A percentile compares a stretch with the other conserved stretches of the same genome.
Conservation (phyloP, 2,329 filamentous ascomycete species). For the Botrytis aclada region DNA sequence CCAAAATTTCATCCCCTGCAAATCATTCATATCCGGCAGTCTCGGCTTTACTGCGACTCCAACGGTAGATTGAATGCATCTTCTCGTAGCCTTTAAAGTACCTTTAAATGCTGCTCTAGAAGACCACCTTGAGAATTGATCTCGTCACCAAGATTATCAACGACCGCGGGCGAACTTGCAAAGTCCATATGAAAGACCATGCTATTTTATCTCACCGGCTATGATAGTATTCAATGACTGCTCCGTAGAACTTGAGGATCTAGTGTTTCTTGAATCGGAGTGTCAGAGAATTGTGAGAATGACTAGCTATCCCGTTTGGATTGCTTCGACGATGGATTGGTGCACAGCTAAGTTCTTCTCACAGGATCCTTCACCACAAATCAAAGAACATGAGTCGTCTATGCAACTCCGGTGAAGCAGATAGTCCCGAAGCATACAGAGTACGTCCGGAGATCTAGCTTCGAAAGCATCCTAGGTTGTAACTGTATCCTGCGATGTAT, state of each 20-base stretch:
- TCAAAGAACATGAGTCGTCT: constrained; percentile 16
- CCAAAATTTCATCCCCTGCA: background rate
- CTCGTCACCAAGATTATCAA: background rate
- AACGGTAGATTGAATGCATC: background rate
- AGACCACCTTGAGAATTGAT: background rate
- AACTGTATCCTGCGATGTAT: constrained; percentile 49
- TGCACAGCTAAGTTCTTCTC: constrained; percentile 27
- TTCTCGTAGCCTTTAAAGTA: background rate
- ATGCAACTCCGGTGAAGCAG: constrained; percentile 37
- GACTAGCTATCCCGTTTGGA: background rate
- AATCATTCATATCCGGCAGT: background rate
- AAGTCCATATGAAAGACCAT: constrained; percentile 43
- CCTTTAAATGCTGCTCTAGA: background rate
- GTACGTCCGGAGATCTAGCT: constrained; percentile 37
- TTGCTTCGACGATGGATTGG: constrained; percentile 25
- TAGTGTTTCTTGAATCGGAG: constrained; percentile 39
- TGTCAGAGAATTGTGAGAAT: background rate
- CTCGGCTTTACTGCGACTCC: background rate
- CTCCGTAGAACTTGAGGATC: constrained; percentile 29
- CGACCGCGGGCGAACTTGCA: constrained; percentile 45
- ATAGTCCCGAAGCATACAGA: constrained; percentile 38
- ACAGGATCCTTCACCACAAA: constrained; percentile 23
- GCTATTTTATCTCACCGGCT: constrained; percentile 44
- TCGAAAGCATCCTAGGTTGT: constrained; percentile 25
- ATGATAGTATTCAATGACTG: constrained; percentile 39